A percentile compares a stretch with the other conserved stretches of the same genome.
Conservation (phyloP, 1,139 yeast species). For the Yamadazyma conglobata region DNA sequence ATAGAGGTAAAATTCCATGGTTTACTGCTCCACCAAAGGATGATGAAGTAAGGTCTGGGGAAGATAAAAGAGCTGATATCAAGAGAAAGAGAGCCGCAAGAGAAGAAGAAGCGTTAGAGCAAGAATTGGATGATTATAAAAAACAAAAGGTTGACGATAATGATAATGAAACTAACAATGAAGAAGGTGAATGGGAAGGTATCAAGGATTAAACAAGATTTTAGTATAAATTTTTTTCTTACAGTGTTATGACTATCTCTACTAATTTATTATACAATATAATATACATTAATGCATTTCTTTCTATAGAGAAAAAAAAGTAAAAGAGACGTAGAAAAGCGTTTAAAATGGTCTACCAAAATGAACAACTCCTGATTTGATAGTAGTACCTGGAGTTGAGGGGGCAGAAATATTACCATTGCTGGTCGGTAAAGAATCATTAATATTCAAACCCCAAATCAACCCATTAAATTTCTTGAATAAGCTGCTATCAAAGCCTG, state of each 20-base stretch:
- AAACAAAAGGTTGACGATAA: slow-evolving; percentile 17
- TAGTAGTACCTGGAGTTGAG: slow-evolving; percentile 25
- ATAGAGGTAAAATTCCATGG: slow-evolving; percentile 98
- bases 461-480: slow-evolving; percentile 46
- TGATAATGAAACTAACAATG: slow-evolving; percentile 12
- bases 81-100: slow-evolving; percentile 51
- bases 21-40: slow-evolving; percentile 90
- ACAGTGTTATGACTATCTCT: slow-evolving; percentile 9
- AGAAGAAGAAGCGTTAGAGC: slow-evolving; percentile 21
- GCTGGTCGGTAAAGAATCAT: slow-evolving; percentile 16
- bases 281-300: slow-evolving; percentile 12
- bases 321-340: too few relatives aligned
- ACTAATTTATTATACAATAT: slow-evolving; percentile 5
- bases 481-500: slow-evolving; percentile 32
- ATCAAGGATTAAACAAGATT: slow-evolving; percentile 16
- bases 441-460: slow-evolving; percentile 49
- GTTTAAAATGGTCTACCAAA: slow-evolving; percentile 32
- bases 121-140: slow-evolving; percentile 15
- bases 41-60: slow-evolving; percentile 50
- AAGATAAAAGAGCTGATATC: slow-evolving; percentile 51
- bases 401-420: slow-evolving; percentile 13
- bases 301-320: slow-evolving; percentile 1
- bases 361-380: slow-evolving; percentile 27
- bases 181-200: slow-evolving; percentile 22
- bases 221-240: too few relatives aligned